These are phyloP conservation scores for Pichia sp. DNA, from an alignment of 1,139 yeast species.

Conservation along the genomic window DNA sequence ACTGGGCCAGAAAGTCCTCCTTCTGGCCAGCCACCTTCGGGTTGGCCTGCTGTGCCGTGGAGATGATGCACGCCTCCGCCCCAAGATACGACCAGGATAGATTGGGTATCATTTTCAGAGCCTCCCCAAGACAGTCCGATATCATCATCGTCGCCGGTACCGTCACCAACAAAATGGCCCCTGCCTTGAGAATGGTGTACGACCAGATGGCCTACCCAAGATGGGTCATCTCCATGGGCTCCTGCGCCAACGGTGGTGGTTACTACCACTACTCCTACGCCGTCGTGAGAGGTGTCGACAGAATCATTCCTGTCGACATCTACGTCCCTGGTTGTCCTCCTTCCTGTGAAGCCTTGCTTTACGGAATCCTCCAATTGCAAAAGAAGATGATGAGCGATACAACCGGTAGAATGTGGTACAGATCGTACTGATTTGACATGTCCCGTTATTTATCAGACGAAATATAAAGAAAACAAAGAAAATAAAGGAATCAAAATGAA, in stretches of 20 bases:
- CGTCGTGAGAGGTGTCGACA: conserved; percentile 86
- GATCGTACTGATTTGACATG: conserved; percentile 36
- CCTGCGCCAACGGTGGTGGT: conserved; percentile 94
- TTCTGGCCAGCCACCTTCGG: conserved; percentile 96
- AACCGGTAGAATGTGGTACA: conserved; percentile 83
- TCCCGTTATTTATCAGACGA: neutral
- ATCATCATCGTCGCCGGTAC: conserved; percentile 94
- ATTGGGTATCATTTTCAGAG: conserved; percentile 89
- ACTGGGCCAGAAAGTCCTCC: conserved; percentile 90
- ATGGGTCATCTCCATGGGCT: conserved; percentile 90
- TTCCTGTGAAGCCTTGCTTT: conserved; percentile 85
- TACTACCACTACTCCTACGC: conserved; percentile 88
- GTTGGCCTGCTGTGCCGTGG: conserved; percentile 89
- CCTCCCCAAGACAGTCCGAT: conserved; percentile 91
- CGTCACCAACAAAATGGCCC: conserved; percentile 89
- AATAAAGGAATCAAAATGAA: neutral
- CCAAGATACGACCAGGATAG: conserved; percentile 94
- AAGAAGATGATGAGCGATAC: conserved; percentile 83
- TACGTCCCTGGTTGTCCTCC: conserved; percentile 96
- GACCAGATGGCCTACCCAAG: conserved; percentile 95
- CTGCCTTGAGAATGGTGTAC: conserved; percentile 87
- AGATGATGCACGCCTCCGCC: conserved; percentile 92
- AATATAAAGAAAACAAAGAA: neutral
- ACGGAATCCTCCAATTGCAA: conserved; percentile 84
- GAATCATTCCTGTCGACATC: conserved; percentile 84